A percentile compares a stretch with the other conserved stretches of the same genome.
These are phyloP conservation scores for Penicillium crystallinum DNA, from an alignment of 495 filamentous ascomycete species.

Conservation along the genomic window DNA sequence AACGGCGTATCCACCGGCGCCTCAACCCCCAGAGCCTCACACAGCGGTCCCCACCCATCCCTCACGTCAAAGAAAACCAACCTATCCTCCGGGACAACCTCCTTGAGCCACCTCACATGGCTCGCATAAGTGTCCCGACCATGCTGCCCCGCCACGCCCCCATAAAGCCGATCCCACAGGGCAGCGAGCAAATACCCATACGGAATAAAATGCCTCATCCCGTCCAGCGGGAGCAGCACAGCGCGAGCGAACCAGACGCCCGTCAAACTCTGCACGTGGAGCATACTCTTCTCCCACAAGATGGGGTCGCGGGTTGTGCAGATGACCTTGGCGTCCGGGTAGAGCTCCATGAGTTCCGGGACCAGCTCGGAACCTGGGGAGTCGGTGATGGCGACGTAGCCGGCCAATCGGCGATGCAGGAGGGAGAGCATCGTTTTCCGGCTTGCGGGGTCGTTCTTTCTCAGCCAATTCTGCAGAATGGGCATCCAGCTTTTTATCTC, in stretches of 20 bases:
- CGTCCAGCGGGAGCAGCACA: conserved; percentile 9
- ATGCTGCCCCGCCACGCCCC: conserved; percentile 3
- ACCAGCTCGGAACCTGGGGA: conserved; percentile 10
- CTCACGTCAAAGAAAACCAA: conserved; percentile 42
- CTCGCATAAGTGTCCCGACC: conserved; percentile 5
- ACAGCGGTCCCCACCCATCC: conserved; percentile 48
- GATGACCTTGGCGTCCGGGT: conserved; percentile 13
- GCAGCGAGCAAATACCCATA: conserved; percentile 8
- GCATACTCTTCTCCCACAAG: conserved; percentile 8
- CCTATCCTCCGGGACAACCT: conserved; percentile 36
- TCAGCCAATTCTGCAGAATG: conserved; percentile 4
- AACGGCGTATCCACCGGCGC: conserved; percentile 33
- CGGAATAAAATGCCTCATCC: conserved; percentile 11
- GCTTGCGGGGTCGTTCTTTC: not conserved
- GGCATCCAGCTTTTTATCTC: conserved; percentile 12
- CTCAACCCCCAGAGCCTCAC: conserved; percentile 39
- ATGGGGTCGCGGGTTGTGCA: conserved; percentile 13
- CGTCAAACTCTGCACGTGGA: conserved; percentile 7
- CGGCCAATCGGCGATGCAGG: conserved; percentile 6
- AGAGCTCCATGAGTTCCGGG: conserved; percentile 12
- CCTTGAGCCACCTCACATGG: conserved; percentile 30
- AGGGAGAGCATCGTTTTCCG: conserved; percentile 2
- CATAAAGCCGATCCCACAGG: conserved; percentile 13
- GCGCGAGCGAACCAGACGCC: conserved; percentile 12
- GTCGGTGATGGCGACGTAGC: conserved; percentile 13